These are phyloP conservation scores for Aureobasidium sp. DNA, from an alignment of 2,329 filamentous ascomycete species.

Conservation along the genomic window DNA sequence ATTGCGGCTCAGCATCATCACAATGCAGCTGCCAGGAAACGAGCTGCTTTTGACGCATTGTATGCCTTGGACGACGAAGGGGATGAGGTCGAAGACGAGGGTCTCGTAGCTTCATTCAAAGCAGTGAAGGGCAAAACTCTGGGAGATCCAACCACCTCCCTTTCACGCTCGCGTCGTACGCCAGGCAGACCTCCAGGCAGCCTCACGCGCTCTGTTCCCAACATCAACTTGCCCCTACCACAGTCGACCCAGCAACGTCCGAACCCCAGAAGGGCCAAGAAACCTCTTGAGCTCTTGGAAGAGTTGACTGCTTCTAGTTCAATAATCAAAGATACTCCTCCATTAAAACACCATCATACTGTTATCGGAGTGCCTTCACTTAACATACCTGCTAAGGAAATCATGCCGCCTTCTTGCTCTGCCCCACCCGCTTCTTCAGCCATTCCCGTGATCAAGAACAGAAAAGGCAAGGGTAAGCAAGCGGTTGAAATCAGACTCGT, in stretches of 20 bases:
- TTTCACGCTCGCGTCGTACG: conserved; percentile 4
- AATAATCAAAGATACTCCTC: conserved; percentile 10
- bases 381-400: background rate
- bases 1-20: background rate
- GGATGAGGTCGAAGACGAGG: conserved; percentile 21
- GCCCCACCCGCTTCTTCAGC: conserved; percentile 12
- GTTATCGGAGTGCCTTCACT: background rate
- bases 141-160: conserved; percentile 10
- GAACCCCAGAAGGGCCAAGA: background rate
- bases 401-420: conserved; percentile 19
- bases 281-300: background rate
- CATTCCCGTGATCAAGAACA: conserved; percentile 5
- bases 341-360: conserved; percentile 15
- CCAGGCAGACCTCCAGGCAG: conserved; percentile 1
- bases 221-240: background rate
- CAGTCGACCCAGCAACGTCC: background rate
- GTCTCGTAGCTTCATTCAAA: conserved; percentile 20
- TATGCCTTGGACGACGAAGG: conserved; percentile 20
- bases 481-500: conserved; percentile 19
- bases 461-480: conserved; percentile 8
- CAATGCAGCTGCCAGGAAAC: conserved; percentile 18
- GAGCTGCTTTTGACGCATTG: conserved; percentile 21
- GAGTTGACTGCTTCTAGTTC: conserved; percentile 1
- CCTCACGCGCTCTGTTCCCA: conserved; percentile 23
- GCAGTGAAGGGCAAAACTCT: conserved; percentile 17